These are phyloP conservation scores for Grifola frondosa DNA, from an alignment of 1,284 basidiomycete species.

Conservation along the genomic window DNA sequence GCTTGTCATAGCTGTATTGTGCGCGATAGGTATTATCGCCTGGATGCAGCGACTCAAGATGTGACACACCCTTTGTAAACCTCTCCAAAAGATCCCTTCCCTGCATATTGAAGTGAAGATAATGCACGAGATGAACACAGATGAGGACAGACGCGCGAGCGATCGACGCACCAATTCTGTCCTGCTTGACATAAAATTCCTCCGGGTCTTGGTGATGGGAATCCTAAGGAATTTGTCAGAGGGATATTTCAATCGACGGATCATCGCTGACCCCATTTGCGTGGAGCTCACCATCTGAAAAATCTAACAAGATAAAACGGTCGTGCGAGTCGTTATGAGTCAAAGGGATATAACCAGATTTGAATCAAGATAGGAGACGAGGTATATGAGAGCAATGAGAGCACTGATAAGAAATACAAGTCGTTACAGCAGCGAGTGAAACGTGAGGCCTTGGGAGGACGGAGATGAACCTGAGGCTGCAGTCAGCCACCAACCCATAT, in stretches of 20 bases:
- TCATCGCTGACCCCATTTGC: no score
- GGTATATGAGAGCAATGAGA: no score
- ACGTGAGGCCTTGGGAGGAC: no score
- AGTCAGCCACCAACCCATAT: no score
- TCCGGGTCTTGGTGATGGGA: conserved; percentile 82
- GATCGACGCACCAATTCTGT: conserved; percentile 79
- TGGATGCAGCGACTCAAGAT: conserved; percentile 7
- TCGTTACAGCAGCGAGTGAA: no score
- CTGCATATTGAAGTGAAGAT: conserved; percentile 39
- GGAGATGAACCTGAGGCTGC: no score
- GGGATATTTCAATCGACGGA: conserved; percentile 10
- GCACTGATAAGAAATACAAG: no score
- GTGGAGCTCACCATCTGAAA: conserved; percentile 11
- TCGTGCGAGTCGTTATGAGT: no score
- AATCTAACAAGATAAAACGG: no score
- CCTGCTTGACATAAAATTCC: conserved; percentile 93
- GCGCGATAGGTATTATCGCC: conserved; percentile 1
- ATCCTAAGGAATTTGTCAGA: conserved; percentile 45
- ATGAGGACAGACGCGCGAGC: conserved; percentile 6
- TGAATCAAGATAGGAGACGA: no score
- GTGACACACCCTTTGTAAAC: conserved; percentile 89
- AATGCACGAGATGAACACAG: conserved; percentile 1
- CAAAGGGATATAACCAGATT: no score
- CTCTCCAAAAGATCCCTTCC: conserved; percentile 96
- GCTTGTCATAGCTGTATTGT: conserved; percentile 77